Base-by-base conservation (phyloP, 768 basidiomycete genomes). In the Tulasnella sp. region DNA sequence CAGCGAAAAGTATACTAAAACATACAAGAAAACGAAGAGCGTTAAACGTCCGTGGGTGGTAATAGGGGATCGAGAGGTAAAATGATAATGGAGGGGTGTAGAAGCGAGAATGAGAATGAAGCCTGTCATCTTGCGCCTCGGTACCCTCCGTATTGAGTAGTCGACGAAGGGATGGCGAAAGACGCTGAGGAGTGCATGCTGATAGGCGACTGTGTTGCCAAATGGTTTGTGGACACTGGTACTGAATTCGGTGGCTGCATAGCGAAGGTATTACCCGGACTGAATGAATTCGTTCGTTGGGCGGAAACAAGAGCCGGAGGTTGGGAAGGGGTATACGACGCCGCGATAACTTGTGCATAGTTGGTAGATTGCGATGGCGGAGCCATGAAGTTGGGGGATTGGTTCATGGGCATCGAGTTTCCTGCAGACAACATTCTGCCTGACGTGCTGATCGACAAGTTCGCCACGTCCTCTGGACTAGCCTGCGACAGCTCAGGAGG, bases 311-410 rank as follows among this genome's bases (percentile, higher is more conserved):
- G 74, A 42, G 74, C 12, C 40, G 74, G 46, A 28, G 74, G 46
- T 28, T 42, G 46, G 7, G 74, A 48, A 48, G 74, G 31, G 22
- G 74, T 37, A 40, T 75, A 75, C 24, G 40, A 24, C 37, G 73
- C 42, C 5, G 73, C 40, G 11, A 75, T 11, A 40, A 34, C 74
- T 75, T 44, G 74, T 2, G 22, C 24, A 48, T 75, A 75, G 74
- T 75, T 75, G 31, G 74, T 22, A 12, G 41, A 8, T 16, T 42
- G n/a, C 41, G 74, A 48, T 42, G 11, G 37, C 41, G 5, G 41
- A 28, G 41, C n/a, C 18, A 75, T 75, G 40, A 75, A 75, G n/a
- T 42, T 75, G 40, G 74, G 74, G 46, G 74, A 75, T 44, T 75
- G 74, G 41, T 16, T 42, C n/a, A 75, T 40, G 40, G 46, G 41